These are phyloP conservation scores for Phialophora chinensis DNA, from an alignment of 2,329 filamentous ascomycete species.

Conservation along the genomic window DNA sequence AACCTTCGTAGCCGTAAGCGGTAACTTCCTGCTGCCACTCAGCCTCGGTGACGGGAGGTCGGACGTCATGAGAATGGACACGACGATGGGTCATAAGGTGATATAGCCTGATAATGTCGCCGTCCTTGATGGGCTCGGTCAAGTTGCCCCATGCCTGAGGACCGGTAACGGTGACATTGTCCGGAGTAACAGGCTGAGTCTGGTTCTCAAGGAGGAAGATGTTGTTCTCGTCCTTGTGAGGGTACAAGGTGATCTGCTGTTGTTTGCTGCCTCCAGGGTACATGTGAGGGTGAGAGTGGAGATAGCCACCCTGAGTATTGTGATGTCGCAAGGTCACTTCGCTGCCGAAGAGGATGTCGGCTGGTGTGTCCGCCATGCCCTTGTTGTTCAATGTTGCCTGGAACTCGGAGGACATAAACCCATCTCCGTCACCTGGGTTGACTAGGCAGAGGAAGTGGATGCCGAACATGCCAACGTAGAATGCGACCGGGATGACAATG, in stretches of 20 bases:
- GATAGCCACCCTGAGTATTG: constrained; percentile 96
- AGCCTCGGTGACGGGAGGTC: constrained; percentile 81
- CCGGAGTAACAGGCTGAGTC: constrained; percentile 78
- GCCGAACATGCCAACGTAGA: constrained; percentile 96
- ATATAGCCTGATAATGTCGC: constrained; percentile 80
- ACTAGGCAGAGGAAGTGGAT: constrained; percentile 93
- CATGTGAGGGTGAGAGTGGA: constrained; percentile 97
- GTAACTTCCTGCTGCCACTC: constrained; percentile 97
- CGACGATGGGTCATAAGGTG: constrained; percentile 83
- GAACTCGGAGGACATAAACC: constrained; percentile 99
- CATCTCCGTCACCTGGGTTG: constrained; percentile 96
- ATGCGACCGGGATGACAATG: constrained; percentile 82
- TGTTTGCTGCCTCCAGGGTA: constrained; percentile 97
- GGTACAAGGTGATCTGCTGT: constrained; percentile 97
- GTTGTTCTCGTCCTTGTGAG: constrained; percentile 99
- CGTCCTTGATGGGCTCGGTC: constrained; percentile 74
- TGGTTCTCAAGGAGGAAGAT: constrained; percentile 93
- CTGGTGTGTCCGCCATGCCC: constrained; percentile 92
- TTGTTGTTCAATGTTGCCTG: constrained; percentile 97
- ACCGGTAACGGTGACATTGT: constrained; percentile 78
- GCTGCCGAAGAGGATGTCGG: constrained; percentile 88
- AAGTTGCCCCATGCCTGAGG: constrained; percentile 82
- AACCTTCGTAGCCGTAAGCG: constrained; percentile 96
- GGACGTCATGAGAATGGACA: constrained; percentile 94
- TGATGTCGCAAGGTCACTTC: constrained; percentile 85